A percentile compares a stretch with the other conserved stretches of the same genome.
Evolutionary conservation across 345 rosid genomes (phyloP).

Genomic region (Gossypium raimondii): DNA sequence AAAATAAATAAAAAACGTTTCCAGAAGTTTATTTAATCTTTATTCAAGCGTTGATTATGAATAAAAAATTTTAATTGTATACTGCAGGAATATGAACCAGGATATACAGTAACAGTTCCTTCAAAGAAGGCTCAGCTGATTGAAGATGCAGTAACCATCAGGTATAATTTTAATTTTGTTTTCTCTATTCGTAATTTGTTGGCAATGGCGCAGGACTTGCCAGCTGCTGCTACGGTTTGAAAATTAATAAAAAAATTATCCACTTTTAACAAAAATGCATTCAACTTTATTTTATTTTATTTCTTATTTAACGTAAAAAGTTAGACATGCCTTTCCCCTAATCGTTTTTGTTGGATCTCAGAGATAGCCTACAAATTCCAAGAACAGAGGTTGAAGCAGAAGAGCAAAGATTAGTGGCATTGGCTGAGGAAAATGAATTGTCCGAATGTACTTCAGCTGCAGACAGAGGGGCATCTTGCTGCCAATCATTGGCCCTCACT

Average conservation of each 20-base stretch:
- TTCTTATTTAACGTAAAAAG: not conserved
- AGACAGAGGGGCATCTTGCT: constrained; percentile 50
- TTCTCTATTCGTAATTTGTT: not conserved
- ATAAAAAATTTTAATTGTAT: not conserved
- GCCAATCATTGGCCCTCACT: constrained; percentile 53
- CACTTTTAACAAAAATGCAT: not conserved
- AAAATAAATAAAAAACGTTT: not conserved
- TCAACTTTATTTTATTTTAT: not conserved
- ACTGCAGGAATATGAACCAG: constrained; percentile 65
- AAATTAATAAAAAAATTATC: not conserved
- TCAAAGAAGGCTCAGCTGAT: constrained; percentile 50
- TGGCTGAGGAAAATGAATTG: constrained; percentile 20
- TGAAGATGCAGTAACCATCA: constrained; percentile 53
- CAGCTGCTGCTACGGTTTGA: not conserved
- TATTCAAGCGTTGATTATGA: not conserved
- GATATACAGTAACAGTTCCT: constrained; percentile 38
- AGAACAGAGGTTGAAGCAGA: constrained; percentile 30
- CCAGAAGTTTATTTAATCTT: not conserved
- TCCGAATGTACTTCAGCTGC: constrained; percentile 47
- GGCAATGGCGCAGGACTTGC: constrained; percentile 7
- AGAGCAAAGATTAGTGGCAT: constrained; percentile 17
- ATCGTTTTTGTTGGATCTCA: constrained; percentile 18
- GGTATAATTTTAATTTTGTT: constrained; percentile 32
- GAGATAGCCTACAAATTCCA: constrained; percentile 52
- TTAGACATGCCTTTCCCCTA: constrained; percentile 20